Base-by-base conservation (phyloP, 2,329 filamentous ascomycete genomes). In the Colletotrichum sansevieriae region DNA sequence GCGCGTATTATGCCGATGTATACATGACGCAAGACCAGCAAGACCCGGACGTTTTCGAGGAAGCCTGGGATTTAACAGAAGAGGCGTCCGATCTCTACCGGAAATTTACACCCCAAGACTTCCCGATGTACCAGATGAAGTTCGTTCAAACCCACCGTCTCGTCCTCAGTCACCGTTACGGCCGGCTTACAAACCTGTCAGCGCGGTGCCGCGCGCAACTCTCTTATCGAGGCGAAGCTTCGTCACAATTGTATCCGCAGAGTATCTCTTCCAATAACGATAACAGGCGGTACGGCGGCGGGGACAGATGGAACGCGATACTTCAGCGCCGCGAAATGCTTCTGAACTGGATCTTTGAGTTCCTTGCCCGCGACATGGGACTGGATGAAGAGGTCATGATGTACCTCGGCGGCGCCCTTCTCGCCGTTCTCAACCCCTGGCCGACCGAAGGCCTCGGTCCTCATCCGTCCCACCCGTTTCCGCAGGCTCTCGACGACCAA, bases 371-470 rank as follows among this genome's bases (percentile, higher is more conserved):
- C 4, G 66, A 69, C 29, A 41, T 15, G 22, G 66, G 66, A 12
- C 66, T 69, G 2, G 49, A 66, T 49, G 66, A 66, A 13, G 18
- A 56, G 33, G 47, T 69, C 8, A 69, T 69, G 63, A 51, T 57
- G 29, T 66, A 33, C 4, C 12, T 69, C 22, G 66, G 33, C n/a
- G 43, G 47, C 4, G 41, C n/a, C 5, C 49, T 69, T 35, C 63
- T 69, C 22, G 62, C 55, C 33, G 43, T 69, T n/a, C 66, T 69
- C 41, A 69, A 69, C 20, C 66, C 63, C 33, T 69, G 63, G 35
- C 66, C 62, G n/a, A 56, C 43, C 2, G 8, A 10, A 3, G 2
- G 3, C 6, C 35, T 12, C 66, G 61, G 13, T 9, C 29, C 29
- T 29, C 29, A 29, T 29, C 49, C 66, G 9, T 69, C 66, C 2